Conservation (phyloP, 129 eudicot genomes). For the Chrysanthemum lavandulifolium region DNA sequence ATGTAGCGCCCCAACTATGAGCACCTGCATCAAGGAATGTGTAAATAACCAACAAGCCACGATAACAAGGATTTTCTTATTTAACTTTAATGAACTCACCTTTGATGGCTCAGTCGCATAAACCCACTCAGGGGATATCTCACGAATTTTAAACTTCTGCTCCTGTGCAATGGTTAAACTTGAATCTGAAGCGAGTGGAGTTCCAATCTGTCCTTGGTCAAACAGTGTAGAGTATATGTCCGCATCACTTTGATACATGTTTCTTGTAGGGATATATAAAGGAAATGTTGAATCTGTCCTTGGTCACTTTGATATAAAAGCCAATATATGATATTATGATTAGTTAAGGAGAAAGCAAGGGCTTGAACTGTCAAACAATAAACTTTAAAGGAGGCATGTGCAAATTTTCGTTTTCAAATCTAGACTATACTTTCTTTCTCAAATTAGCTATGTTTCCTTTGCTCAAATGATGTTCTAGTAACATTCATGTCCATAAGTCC, state of each 20-base stretch:
- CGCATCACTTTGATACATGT: conserved; percentile 35
- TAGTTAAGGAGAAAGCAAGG: too few relatives aligned
- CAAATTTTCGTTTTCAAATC: too few relatives aligned
- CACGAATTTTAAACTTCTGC: conserved; percentile 79
- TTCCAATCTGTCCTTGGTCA: conserved; percentile 59
- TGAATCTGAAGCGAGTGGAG: conserved; percentile 50
- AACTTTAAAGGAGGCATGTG: too few relatives aligned
- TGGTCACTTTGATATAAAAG: too few relatives aligned
- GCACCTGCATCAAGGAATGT: conserved; percentile 53
- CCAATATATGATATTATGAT: too few relatives aligned
- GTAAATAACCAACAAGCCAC: conserved; percentile 3
- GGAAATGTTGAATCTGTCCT: conserved; percentile 38
- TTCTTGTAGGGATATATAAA: conserved; percentile 38
- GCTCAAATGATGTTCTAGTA: too few relatives aligned
- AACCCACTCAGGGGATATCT: conserved; percentile 91
- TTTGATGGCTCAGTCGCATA: conserved; percentile 71
- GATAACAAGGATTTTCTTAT: conserved; percentile 12
- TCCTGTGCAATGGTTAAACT: conserved; percentile 58
- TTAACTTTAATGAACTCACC: conserved; percentile 39
- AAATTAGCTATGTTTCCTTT: too few relatives aligned
- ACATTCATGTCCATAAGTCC: too few relatives aligned
- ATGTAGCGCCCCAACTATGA: conserved; percentile 77
- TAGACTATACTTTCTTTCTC: too few relatives aligned
- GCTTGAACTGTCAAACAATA: too few relatives aligned
- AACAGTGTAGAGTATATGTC: conserved; percentile 49